Evolutionary conservation across 2,329 filamentous ascomycete species (phyloP).

Genomic region (Monosporascus sp.): DNA sequence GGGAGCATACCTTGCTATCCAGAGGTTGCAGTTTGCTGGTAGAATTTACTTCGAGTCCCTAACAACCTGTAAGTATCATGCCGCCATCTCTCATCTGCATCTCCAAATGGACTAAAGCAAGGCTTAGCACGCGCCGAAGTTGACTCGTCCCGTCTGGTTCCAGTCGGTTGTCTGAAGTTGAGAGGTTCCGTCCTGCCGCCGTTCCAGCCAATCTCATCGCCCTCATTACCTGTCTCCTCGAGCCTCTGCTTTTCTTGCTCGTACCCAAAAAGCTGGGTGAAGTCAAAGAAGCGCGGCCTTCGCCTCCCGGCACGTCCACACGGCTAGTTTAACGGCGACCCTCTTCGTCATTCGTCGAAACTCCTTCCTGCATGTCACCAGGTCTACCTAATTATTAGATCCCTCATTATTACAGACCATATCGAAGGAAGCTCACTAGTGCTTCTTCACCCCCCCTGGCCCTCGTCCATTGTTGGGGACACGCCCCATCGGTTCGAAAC

Average conservation of each 20-base stretch:
- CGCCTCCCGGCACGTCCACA: not conserved
- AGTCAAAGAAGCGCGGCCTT: not conserved
- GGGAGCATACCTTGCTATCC: not conserved
- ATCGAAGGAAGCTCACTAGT: not conserved
- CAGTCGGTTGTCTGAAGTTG: not conserved
- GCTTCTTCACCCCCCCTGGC: not conserved
- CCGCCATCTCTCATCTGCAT: not conserved
- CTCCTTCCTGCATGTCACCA: no score
- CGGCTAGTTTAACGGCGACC: not conserved
- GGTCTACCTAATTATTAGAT: not conserved
- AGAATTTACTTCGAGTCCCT: not conserved
- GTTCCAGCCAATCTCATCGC: slow-evolving; percentile 1
- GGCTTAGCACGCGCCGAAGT: not conserved
- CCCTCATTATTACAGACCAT: not conserved
- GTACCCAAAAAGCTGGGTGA: not conserved
- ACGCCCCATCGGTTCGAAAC: slow-evolving; percentile 21
- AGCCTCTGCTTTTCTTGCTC: not conserved
- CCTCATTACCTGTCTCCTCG: not conserved
- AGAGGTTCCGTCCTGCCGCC: slow-evolving; percentile 2
- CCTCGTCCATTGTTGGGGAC: slow-evolving; percentile 10
- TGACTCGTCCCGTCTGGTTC: not conserved
- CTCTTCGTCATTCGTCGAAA: no score
- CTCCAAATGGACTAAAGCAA: not conserved
- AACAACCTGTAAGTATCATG: not conserved
- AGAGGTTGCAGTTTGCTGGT: not conserved